Percentiles rank a stretch among this genome's conserved stretches.
phyloP scores from a whole-genome alignment of 176 grass and related monocot genomes.

The Puya raimondii region DNA sequence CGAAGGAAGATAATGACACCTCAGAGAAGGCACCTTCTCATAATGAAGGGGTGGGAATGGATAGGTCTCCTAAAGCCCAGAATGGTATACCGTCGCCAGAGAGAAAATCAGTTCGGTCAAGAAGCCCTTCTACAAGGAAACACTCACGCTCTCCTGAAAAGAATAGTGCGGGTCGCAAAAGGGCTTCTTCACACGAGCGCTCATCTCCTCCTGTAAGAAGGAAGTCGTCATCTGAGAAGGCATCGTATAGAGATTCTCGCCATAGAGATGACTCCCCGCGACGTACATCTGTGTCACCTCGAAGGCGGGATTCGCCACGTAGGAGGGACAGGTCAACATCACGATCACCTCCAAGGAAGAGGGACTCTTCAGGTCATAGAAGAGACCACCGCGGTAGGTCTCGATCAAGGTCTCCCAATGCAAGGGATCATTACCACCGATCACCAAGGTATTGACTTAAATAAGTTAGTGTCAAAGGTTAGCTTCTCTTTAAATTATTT shows the following conservation, averaged over 20 bases:
- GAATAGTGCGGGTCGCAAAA: constrained; percentile 26
- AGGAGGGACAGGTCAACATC: constrained; percentile 58
- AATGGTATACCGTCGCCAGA: constrained; percentile 39
- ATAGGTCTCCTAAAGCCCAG: constrained; percentile 34
- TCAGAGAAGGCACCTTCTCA: constrained; percentile 20
- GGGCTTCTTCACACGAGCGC: constrained; percentile 36
- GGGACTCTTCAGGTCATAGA: constrained; percentile 43
- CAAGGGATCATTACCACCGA: constrained; percentile 39
- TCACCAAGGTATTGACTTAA: constrained; percentile 44
- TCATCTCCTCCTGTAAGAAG: constrained; percentile 38
- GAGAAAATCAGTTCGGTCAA: constrained; percentile 21
- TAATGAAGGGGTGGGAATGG: constrained; percentile 23
- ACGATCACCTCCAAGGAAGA: constrained; percentile 50
- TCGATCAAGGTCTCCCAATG: constrained; percentile 54
- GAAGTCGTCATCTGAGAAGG: constrained; percentile 24
- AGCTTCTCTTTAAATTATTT: background rate
- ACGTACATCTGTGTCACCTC: constrained; percentile 15
- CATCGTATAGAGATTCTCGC: constrained; percentile 11
- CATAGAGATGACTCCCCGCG: constrained; percentile 15
- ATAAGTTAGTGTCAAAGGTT: background rate
- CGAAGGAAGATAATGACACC: constrained; percentile 31
- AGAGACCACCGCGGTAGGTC: constrained; percentile 47
- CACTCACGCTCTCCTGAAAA: constrained; percentile 45
- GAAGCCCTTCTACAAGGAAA: constrained; percentile 28
- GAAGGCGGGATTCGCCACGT: constrained; percentile 30